A percentile compares a stretch with the other conserved stretches of the same genome.
Conservation (phyloP, 495 filamentous ascomycete species). For the Trichoderma parareesei region DNA sequence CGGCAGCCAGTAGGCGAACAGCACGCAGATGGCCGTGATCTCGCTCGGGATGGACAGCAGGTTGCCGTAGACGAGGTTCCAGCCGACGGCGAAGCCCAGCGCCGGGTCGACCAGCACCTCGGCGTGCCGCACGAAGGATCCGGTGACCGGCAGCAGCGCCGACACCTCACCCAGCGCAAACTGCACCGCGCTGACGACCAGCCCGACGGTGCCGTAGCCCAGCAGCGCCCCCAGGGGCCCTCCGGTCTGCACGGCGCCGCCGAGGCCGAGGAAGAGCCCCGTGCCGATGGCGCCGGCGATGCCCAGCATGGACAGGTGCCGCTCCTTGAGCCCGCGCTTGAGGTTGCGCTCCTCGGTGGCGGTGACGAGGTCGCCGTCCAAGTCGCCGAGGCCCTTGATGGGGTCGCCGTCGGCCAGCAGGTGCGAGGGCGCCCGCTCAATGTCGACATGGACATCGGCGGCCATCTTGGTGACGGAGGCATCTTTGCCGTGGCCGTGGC, state of each 20-base stretch:
- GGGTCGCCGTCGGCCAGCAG: background rate
- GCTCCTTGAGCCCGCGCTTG: slow-evolving; percentile 33
- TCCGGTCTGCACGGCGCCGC: slow-evolving; percentile 37
- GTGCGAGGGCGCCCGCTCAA: background rate
- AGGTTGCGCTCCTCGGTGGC: slow-evolving; percentile 29
- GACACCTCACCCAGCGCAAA: slow-evolving; percentile 52
- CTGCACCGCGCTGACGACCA: slow-evolving; percentile 42
- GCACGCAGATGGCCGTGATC: slow-evolving; percentile 52
- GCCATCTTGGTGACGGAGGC: background rate
- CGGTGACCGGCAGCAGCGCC: slow-evolving; percentile 54
- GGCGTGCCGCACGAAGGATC: slow-evolving; percentile 53
- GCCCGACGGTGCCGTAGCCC: slow-evolving; percentile 45
- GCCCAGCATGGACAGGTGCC: slow-evolving; percentile 42
- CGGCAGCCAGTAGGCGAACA: slow-evolving; percentile 51
- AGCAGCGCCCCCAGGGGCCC: slow-evolving; percentile 44
- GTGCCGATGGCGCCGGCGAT: slow-evolving; percentile 46
- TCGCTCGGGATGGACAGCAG: slow-evolving; percentile 47
- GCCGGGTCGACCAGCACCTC: slow-evolving; percentile 69
- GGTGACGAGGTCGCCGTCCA: slow-evolving; percentile 22
- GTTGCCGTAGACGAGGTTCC: slow-evolving; percentile 45
- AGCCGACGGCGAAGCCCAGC: slow-evolving; percentile 72
- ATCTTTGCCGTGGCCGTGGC: background rate
- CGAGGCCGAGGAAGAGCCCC: slow-evolving; percentile 43
- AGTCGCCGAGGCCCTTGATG: slow-evolving; percentile 8
- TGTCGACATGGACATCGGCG: background rate